phyloP scores from a whole-genome alignment of 257 asterid species.

The Ehretia macrophylla region DNA sequence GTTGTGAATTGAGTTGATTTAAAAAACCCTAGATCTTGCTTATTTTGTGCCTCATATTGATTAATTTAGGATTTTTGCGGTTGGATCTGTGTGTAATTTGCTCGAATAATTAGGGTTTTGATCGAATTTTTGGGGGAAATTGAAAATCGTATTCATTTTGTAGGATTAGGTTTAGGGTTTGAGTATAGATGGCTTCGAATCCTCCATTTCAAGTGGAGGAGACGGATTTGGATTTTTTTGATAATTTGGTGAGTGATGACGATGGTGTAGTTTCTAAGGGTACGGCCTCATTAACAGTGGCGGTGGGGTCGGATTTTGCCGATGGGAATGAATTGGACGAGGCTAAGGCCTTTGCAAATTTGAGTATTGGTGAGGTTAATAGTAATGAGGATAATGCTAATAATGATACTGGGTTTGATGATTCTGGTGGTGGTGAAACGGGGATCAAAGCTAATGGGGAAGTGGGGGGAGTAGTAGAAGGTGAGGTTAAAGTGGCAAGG shows the following conservation, averaged over 20 bases:
- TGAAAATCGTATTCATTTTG: too few relatives aligned
- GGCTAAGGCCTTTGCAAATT: slow-evolving; percentile 59
- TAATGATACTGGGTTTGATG: slow-evolving; percentile 18
- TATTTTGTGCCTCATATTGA: slow-evolving; percentile 12
- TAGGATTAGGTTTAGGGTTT: slow-evolving; percentile 24
- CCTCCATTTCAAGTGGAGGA: slow-evolving; percentile 97
- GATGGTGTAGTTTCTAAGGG: slow-evolving; percentile 51
- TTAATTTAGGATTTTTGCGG: slow-evolving; percentile 14
- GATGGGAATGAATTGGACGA: slow-evolving; percentile 58
- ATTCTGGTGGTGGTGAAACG: not conserved
- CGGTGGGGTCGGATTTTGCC: slow-evolving; percentile 19
- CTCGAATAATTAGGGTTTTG: slow-evolving; percentile 19
- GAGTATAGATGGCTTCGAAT: slow-evolving; percentile 72
- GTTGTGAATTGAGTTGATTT: slow-evolving; percentile 14
- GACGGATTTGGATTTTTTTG: slow-evolving; percentile 91
- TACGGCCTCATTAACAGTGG: slow-evolving; percentile 18
- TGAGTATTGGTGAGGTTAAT: slow-evolving; percentile 47
- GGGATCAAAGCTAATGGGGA: slow-evolving; percentile 4
- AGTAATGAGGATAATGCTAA: slow-evolving; percentile 24
- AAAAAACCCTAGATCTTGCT: slow-evolving; percentile 64
- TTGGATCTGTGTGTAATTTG: slow-evolving; percentile 54
- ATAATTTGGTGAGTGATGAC: slow-evolving; percentile 82
- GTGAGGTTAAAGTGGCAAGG: slow-evolving; percentile 4
- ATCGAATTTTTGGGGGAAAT: not conserved
- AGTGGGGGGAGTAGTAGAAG: slow-evolving; percentile 6